Base-by-base conservation (phyloP, 2,329 filamentous ascomycete species). In the Penicillium sp. region DNA sequence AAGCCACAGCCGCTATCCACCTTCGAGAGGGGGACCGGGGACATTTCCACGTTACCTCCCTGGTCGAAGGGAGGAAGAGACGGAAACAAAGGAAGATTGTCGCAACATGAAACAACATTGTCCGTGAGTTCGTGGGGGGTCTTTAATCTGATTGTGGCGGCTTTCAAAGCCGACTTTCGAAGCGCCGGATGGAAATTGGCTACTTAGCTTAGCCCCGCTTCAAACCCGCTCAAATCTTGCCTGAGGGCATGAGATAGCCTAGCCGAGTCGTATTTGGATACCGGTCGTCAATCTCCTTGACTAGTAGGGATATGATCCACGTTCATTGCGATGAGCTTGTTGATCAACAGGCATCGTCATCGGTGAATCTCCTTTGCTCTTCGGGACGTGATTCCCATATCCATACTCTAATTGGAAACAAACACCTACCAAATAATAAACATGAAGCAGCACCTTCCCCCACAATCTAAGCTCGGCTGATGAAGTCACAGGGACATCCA, bases 1-100 rank as follows among this genome's bases (percentile, higher is more conserved):
- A 64, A 66, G 58, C 63, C 63, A 67, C 65, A 63, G 47, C 65
- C 66, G 62, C 51, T 52, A 56, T 49, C 52, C 56, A 54, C 58
- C 54, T 42, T 31, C n/a, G 35, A 7, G 51, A 47, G 51, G 39
- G 22, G 55, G 43, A 37, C 17, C 4, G 20, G 37, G 15, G 20
- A 47, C 22, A 50, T 58, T 4, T 6, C 25, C 25, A 54, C 48
- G 53, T 57, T 41, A 52, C 15, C 11, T 45, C 22, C 22, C n/a
- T 6, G 14, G 10, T n/a, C 31, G 31, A 28, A 45, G 39, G 39
- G 28, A 10, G 22, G 8, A 12, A 12, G 31, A 25, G 39, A 1
- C 34, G 49, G 31, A n/a, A 7, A 52, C 28, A 35, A 22, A 35
- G 14, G 43, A 41, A 11, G 35, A 54, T 54, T 38, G 25, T 35